phyloP scores from a whole-genome alignment of 345 rosid genomes.

The Citropsis articulata region DNA sequence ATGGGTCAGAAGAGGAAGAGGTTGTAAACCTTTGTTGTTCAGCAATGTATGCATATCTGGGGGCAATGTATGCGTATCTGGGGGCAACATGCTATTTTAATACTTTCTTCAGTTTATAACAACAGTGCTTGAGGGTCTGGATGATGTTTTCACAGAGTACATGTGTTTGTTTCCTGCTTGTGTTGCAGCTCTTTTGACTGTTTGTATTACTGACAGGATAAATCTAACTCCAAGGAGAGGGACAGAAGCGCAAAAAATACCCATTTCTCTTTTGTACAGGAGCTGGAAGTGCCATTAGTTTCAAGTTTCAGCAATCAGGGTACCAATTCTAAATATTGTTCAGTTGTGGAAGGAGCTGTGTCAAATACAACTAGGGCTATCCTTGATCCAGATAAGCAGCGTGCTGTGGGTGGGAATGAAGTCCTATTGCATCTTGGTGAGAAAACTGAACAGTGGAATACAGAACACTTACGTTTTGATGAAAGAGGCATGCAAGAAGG shows the following conservation, averaged over 20 bases:
- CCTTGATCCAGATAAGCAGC: conserved; percentile 26
- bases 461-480: conserved; percentile 25
- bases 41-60: not conserved
- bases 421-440: conserved; percentile 22
- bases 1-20: not conserved
- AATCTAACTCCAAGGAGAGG: conserved; percentile 20
- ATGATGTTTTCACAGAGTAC: not conserved
- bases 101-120: not conserved
- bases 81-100: not conserved
- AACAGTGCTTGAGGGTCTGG: not conserved
- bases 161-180: conserved; percentile 2
- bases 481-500: conserved; percentile 28
- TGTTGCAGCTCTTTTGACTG: conserved; percentile 3
- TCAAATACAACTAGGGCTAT: conserved; percentile 25
- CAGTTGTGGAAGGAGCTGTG: conserved; percentile 38
- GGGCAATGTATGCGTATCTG: not conserved
- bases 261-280: conserved; percentile 17
- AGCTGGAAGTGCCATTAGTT: conserved; percentile 14
- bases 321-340: conserved; percentile 31
- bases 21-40: not conserved
- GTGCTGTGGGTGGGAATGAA: conserved; percentile 29
- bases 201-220: conserved; percentile 32
- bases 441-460: conserved; percentile 20
- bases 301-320: conserved; percentile 18
- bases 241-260: conserved; percentile 3